A percentile compares a stretch with the other conserved stretches of the same genome.
Conservation (phyloP, 805 yeast genomes). For the Saccharomyces kudriavzevii region DNA sequence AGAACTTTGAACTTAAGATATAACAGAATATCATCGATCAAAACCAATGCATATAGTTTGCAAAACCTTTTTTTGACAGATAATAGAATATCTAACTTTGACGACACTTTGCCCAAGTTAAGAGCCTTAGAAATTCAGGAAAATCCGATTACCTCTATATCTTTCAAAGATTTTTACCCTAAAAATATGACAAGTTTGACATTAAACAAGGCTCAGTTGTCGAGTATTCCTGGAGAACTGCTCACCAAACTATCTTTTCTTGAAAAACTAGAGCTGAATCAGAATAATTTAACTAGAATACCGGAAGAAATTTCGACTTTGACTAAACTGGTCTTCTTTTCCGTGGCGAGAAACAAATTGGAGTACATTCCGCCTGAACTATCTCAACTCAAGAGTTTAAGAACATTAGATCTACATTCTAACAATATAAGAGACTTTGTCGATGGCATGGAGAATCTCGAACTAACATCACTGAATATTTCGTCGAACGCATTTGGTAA, state of each 20-base stretch:
- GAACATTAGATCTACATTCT: constrained; percentile 68
- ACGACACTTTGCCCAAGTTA: constrained; percentile 52
- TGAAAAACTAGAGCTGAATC: constrained; percentile 67
- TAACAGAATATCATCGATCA: constrained; percentile 44
- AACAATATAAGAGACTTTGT: constrained; percentile 71
- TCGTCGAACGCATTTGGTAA: constrained; percentile 61
- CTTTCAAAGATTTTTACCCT: constrained; percentile 39
- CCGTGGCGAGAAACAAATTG: constrained; percentile 67
- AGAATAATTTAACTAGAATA: constrained; percentile 69
- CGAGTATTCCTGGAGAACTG: constrained; percentile 60
- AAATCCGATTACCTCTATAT: constrained; percentile 63
- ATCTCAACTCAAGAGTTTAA: constrained; percentile 50
- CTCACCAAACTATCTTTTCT: constrained; percentile 54
- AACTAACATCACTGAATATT: constrained; percentile 53
- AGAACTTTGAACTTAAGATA: constrained; percentile 71
- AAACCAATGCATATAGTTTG: constrained; percentile 43
- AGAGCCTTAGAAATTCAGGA: constrained; percentile 66
- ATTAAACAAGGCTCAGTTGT: constrained; percentile 72
- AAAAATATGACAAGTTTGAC: constrained; percentile 62
- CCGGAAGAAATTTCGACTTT: constrained; percentile 63
- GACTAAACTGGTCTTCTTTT: constrained; percentile 52
- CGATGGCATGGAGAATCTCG: constrained; percentile 57
- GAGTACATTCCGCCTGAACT: constrained; percentile 61
- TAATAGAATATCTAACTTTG: constrained; percentile 65
- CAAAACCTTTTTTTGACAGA: constrained; percentile 70